phyloP scores from a whole-genome alignment of 176 grass and related monocot species.

The Ananas comosus region DNA sequence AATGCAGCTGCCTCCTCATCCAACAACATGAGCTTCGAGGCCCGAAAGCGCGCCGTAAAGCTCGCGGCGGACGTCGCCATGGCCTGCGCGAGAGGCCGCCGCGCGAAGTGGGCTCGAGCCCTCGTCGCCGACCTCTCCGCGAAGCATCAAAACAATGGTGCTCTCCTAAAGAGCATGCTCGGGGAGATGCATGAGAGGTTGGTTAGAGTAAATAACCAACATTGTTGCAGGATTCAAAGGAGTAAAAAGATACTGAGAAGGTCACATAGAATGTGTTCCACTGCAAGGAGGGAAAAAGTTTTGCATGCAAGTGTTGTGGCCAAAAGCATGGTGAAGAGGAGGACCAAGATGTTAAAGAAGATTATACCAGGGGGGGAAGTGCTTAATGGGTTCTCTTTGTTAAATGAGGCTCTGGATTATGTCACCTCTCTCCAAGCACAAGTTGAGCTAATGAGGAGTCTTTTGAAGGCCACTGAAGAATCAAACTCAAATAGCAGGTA shows the following conservation, averaged over 20 bases:
- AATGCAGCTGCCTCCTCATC: neutral
- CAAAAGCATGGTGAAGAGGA: conserved; percentile 33
- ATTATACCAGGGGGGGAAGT: conserved; percentile 49
- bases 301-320: conserved; percentile 9
- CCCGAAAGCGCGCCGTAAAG: conserved; percentile 8
- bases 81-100: conserved; percentile 4
- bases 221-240: neutral
- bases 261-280: neutral
- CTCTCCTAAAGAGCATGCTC: neutral
- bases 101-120: conserved; percentile 2
- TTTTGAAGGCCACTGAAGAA: conserved; percentile 23
- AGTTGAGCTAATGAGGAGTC: conserved; percentile 49
- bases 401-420: conserved; percentile 64
- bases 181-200: conserved; percentile 3
- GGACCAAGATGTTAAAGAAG: conserved; percentile 44
- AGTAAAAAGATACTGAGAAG: conserved; percentile 13
- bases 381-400: conserved; percentile 29
- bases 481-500: neutral
- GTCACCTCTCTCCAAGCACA: conserved; percentile 43
- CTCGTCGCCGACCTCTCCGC: neutral
- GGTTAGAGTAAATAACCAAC: neutral
- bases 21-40: neutral
- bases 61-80: conserved; percentile 15
- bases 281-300: conserved; percentile 9
- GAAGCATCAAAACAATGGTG: neutral